A percentile compares a stretch with the other conserved stretches of the same genome.
These are phyloP conservation scores for Pseudogymnoascus verrucosus DNA, from an alignment of 2,329 filamentous ascomycete genomes.

Conservation along the genomic window DNA sequence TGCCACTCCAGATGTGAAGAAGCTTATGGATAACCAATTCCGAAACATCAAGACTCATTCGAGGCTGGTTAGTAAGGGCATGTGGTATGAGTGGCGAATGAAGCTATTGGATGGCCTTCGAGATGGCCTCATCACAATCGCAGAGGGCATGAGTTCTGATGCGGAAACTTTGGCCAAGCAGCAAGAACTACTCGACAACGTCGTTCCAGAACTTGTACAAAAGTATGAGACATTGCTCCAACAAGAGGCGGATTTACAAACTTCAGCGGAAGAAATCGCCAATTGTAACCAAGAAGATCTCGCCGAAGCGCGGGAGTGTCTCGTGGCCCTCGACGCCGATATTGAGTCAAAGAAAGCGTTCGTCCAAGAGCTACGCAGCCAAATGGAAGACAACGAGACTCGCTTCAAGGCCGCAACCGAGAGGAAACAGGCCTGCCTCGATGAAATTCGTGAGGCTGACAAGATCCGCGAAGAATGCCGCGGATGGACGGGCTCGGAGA, in stretches of 20 bases:
- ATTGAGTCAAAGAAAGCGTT: conserved; percentile 61
- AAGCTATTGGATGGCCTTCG: conserved; percentile 76
- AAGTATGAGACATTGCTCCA: conserved; percentile 53
- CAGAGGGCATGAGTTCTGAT: conserved; percentile 69
- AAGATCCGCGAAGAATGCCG: conserved; percentile 78
- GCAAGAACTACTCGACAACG: conserved; percentile 57
- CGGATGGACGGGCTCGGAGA: conserved; percentile 79
- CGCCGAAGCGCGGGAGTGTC: conserved; percentile 59
- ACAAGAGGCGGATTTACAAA: conserved; percentile 61
- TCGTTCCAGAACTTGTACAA: conserved; percentile 57
- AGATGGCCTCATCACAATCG: conserved; percentile 68
- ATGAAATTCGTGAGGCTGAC: conserved; percentile 76
- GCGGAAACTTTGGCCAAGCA: conserved; percentile 58
- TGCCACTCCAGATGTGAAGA: conserved; percentile 72
- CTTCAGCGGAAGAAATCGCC: conserved; percentile 65
- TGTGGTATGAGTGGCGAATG: conserved; percentile 98
- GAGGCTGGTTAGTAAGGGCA: conserved; percentile 81
- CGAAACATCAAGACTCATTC: conserved; percentile 95
- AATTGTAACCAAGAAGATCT: conserved; percentile 77
- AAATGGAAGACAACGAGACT: conserved; percentile 59
- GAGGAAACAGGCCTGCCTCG: conserved; percentile 60
- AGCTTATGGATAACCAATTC: conserved; percentile 91
- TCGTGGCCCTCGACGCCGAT: conserved; percentile 57
- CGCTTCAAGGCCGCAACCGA: conserved; percentile 54
- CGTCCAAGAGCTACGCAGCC: conserved; percentile 56